Evolutionary conservation across 1,284 basidiomycete species (phyloP).

Genomic region (Malassezia cuniculi): DNA sequence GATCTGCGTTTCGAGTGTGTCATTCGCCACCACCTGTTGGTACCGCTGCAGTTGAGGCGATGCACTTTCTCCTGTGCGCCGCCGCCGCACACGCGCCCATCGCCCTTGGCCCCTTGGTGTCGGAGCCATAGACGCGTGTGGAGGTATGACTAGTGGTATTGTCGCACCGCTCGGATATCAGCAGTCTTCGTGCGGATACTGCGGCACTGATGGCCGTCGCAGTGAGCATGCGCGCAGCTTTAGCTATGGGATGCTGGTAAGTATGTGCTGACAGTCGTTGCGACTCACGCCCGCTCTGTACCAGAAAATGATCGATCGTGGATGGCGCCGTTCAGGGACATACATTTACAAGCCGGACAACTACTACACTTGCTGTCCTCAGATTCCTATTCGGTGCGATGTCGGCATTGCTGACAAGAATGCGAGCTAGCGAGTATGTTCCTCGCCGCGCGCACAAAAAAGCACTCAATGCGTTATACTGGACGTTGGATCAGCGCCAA

Average conservation of each 20-base stretch:
- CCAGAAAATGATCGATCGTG: constrained; percentile 30
- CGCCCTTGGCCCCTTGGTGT: background rate
- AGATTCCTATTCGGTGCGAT: constrained; percentile 28
- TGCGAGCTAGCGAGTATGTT: no score
- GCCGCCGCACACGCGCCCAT: background rate
- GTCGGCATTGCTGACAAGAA: no score
- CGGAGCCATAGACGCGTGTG: background rate
- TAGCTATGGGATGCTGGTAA: constrained; percentile 46
- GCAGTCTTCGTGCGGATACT: constrained; percentile 49
- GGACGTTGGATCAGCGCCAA: constrained; percentile 11
- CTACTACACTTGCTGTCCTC: constrained; percentile 33
- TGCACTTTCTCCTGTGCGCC: background rate
- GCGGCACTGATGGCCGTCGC: no score
- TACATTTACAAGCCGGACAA: constrained; percentile 41
- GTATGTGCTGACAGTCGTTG: constrained; percentile 13
- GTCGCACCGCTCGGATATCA: constrained; percentile 47
- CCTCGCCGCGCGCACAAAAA: no score
- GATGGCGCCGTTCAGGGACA: constrained; percentile 35
- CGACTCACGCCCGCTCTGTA: constrained; percentile 27
- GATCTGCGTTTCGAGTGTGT: constrained; percentile 12
- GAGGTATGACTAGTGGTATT: constrained; percentile 7
- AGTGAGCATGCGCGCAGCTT: no score
- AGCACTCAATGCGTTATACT: no score
- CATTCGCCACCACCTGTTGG: constrained; percentile 5
- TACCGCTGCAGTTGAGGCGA: constrained; percentile 1